Evolutionary conservation across 176 grass and related monocot species (phyloP).

Genomic region (Oropetium thomaeum): DNA sequence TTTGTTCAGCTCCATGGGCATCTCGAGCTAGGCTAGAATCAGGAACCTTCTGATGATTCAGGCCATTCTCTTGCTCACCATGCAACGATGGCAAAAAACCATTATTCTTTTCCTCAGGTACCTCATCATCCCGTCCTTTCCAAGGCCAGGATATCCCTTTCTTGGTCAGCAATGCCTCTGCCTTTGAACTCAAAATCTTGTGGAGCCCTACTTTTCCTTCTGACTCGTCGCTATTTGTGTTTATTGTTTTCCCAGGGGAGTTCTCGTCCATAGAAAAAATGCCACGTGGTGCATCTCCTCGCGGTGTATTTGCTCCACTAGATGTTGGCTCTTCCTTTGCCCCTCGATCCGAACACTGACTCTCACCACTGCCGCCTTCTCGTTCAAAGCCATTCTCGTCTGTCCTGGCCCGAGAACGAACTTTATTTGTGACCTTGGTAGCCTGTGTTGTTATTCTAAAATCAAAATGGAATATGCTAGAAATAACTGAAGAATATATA

Average conservation of each 20-base stretch:
- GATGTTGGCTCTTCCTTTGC: constrained; percentile 62
- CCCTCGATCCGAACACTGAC: constrained; percentile 58
- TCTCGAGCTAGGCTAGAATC: constrained; percentile 50
- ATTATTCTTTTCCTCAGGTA: constrained; percentile 51
- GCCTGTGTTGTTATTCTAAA: constrained; percentile 81
- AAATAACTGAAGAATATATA: constrained; percentile 38
- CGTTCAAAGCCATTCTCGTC: constrained; percentile 59
- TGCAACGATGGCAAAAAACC: constrained; percentile 67
- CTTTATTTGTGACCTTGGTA: constrained; percentile 94
- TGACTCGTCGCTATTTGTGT: constrained; percentile 53
- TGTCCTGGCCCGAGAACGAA: constrained; percentile 66
- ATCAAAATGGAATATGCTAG: constrained; percentile 56
- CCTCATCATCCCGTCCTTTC: constrained; percentile 78
- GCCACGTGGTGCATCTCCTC: constrained; percentile 47
- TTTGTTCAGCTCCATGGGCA: constrained; percentile 44
- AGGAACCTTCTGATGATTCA: constrained; percentile 48
- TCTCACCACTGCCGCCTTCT: constrained; percentile 52
- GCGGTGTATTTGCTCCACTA: constrained; percentile 63
- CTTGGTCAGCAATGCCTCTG: constrained; percentile 79
- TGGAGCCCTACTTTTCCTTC: constrained; percentile 72
- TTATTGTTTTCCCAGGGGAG: constrained; percentile 49
- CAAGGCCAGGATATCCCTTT: constrained; percentile 91
- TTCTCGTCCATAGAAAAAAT: constrained; percentile 36
- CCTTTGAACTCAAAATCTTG: constrained; percentile 87
- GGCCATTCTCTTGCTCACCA: constrained; percentile 59